Base-by-base conservation (phyloP, 2,329 filamentous ascomycete species). In the Alternaria rosae region DNA sequence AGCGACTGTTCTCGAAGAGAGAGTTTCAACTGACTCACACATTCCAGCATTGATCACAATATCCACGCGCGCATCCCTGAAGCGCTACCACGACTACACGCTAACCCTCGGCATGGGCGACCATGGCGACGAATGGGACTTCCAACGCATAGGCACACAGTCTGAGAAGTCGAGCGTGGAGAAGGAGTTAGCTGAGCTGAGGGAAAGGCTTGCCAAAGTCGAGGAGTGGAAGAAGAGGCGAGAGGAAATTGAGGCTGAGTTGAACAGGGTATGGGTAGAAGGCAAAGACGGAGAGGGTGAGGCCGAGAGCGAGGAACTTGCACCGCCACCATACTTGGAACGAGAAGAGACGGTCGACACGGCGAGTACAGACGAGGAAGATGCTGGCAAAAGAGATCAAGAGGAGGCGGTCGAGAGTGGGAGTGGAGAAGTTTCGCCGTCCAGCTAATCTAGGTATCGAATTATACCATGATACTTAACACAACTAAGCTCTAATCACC, bases 51-150 rank as follows among this genome's bases (percentile, higher is more conserved):
- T 99, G 4, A 95, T 99, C 71, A 99, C 95, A 0, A 94, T 99
- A 62, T 97, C 93, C 1, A 99, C 95, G 0, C 91, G 95, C 44
- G 94, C 92, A 13, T 97, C 93, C 21, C 86, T 99, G 60, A 97
- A 97, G 80, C 94, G 94, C 75, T 98, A 98, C 76, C 95, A 99
- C 81, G 94, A 90, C 0, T 97, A 89, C 80, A 97, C 96, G 70
- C 88, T 99, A 10, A 90, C 90, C 4, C 87, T 99, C 5, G 94
- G 94, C 26, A 82, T 91, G 61, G 94, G 94, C 54, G 88, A 92
- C 15, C 86, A 89, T 53, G 92, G 91, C n/a, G 90, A 92, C 57
- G 91, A 91, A 73, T 98, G 95, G 93, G 91, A 94, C 68, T 92
- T 97, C 78, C 92, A 97, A 78, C 89, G 92, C 59, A 98, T 99